Evolutionary conservation across 257 asterid genomes (phyloP), one percentile per base, ranked within the genome.

Genomic region (Hygrophila difformis): DNA sequence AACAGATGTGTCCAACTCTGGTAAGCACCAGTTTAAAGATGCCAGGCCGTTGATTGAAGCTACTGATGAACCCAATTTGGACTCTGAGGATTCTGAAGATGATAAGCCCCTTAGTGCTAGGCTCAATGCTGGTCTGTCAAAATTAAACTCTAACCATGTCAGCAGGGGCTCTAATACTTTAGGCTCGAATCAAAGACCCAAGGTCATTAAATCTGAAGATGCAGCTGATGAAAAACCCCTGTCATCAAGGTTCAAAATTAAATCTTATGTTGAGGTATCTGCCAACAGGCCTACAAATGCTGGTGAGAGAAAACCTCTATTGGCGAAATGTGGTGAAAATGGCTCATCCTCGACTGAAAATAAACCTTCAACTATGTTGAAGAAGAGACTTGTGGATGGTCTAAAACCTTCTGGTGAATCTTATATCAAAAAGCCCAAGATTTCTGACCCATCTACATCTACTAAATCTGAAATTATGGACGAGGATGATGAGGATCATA

Each of bases 151-250:
- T 44, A 53, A 36, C 54, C 64, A 62, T 50, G n/a, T n/a, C 57
- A 57, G 57, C 41, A 79, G 64, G 67, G 72, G 70, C 24, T 55
- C 65, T 23, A 51, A 56, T 58, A 54, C 63, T 59, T 67, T 81
- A 63, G 49, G 56, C 31, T 44, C 45, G 43, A 56, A 34, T 62
- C 68, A 60, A 44, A 74, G 47, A 61, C 62, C 64, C 34, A 74
- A 41, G 49, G 20, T 57, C 46, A 75, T 66, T 14, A 77, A 81
- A 57, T 36, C 56, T 22, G 97, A 87, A 54, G 95, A 80, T 60
- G 80, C 91, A 12, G 97, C 83, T 59, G 97, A 91, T 57, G 84
- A 81, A 55, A 63, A 24, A 6, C 95, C 95, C 47, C 61, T 91
- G 61, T 61, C 87, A 18, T 14, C 74, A 23, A 81, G 68, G 68